phyloP scores from a whole-genome alignment of 2,329 filamentous ascomycete species.

The Penicillium janthinellum region DNA sequence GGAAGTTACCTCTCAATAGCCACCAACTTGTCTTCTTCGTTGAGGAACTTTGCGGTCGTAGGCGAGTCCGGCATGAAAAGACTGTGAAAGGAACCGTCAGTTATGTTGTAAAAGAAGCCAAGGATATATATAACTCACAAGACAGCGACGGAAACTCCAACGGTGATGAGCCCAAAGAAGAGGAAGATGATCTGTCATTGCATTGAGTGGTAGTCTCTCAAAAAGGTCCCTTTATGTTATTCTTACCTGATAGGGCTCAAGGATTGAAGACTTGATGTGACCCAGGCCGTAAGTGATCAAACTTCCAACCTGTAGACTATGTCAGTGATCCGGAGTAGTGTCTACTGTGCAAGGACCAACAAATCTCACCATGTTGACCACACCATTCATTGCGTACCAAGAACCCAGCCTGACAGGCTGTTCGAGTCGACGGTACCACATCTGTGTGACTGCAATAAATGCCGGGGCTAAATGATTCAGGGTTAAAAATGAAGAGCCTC shows the following conservation, averaged over 20 bases:
- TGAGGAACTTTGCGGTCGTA: constrained; percentile 60
- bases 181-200: constrained; percentile 34
- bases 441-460: constrained; percentile 56
- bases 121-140: constrained; percentile 33
- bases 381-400: constrained; percentile 60
- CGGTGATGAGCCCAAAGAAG: constrained; percentile 52
- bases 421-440: constrained; percentile 58
- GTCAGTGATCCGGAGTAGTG: neutral
- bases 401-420: constrained; percentile 54
- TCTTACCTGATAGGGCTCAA: constrained; percentile 55
- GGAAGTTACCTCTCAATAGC: constrained; percentile 55
- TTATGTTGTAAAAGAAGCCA: neutral
- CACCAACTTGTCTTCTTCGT: constrained; percentile 58
- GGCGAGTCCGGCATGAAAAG: constrained; percentile 66
- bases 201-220: neutral
- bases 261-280: constrained; percentile 47
- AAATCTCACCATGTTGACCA: constrained; percentile 52
- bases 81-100: constrained; percentile 5
- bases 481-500: neutral
- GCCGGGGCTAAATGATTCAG: constrained; percentile 45
- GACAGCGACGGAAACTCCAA: constrained; percentile 55
- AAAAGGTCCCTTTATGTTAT: no score
- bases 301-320: constrained; percentile 46
- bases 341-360: neutral
- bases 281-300: constrained; percentile 57